phyloP scores from a whole-genome alignment of 2,329 filamentous ascomycete genomes.

The Balansia obtecta region DNA sequence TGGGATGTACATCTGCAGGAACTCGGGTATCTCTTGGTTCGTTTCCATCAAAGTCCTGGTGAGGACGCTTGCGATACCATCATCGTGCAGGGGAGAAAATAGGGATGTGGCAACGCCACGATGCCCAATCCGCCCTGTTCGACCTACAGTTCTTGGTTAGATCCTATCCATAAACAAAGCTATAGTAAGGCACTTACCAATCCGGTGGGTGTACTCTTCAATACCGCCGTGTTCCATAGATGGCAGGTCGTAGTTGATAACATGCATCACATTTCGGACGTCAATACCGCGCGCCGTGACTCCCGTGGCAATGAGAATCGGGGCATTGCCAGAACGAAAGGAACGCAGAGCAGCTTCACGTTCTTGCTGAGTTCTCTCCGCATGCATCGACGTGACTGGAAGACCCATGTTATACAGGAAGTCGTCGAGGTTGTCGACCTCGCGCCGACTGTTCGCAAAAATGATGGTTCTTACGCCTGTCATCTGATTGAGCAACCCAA shows the following conservation, averaged over 20 bases:
- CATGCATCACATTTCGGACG: constrained; percentile 73
- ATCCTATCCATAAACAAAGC: background rate
- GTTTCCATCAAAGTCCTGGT: constrained; percentile 75
- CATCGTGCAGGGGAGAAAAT: constrained; percentile 61
- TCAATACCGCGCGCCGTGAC: constrained; percentile 83
- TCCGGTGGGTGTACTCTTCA: constrained; percentile 86
- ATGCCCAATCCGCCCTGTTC: constrained; percentile 88
- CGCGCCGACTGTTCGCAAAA: constrained; percentile 73
- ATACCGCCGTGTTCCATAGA: constrained; percentile 68
- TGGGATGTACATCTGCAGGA: constrained; percentile 54
- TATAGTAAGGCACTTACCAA: constrained; percentile 45
- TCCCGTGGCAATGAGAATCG: constrained; percentile 77
- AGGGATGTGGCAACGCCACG: constrained; percentile 79
- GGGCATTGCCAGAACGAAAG: constrained; percentile 63
- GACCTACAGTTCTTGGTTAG: constrained; percentile 38
- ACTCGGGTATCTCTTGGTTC: constrained; percentile 68
- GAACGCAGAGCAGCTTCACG: constrained; percentile 83
- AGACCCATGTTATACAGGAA: constrained; percentile 69
- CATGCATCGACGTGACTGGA: constrained; percentile 80
- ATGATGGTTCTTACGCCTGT: constrained; percentile 70
- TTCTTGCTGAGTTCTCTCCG: constrained; percentile 77
- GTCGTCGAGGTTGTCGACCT: constrained; percentile 77
- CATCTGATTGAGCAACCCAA: constrained; percentile 58
- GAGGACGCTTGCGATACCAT: constrained; percentile 58
- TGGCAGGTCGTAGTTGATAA: constrained; percentile 90